These are phyloP conservation scores for Rhinocladiella mackenziei DNA, from an alignment of 2,329 filamentous ascomycete species.

Conservation along the genomic window DNA sequence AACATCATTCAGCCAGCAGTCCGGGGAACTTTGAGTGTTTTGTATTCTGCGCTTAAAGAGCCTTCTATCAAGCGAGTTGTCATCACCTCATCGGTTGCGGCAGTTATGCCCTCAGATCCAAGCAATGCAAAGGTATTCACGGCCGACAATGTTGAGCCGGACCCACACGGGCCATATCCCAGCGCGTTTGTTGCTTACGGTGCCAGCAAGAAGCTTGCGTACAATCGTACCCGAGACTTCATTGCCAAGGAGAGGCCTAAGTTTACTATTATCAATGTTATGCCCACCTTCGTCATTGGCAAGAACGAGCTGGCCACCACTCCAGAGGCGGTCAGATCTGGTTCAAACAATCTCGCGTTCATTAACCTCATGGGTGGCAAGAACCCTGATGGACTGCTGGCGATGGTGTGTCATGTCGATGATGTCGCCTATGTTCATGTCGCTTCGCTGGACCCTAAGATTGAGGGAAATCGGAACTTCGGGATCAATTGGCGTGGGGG, in stretches of 20 bases:
- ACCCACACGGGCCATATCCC: constrained; percentile 27
- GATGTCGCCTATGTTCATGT: constrained; percentile 35
- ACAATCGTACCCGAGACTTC: constrained; percentile 64
- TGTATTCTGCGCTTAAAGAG: constrained; percentile 57
- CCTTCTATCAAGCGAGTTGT: constrained; percentile 69
- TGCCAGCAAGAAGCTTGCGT: constrained; percentile 60
- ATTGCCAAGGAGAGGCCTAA: constrained; percentile 53
- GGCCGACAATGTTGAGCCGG: constrained; percentile 30
- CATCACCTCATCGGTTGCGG: constrained; percentile 64
- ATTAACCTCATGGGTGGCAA: constrained; percentile 11
- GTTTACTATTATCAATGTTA: constrained; percentile 60
- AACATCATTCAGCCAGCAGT: constrained; percentile 56
- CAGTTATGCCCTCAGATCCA: constrained; percentile 46
- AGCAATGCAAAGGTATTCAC: constrained; percentile 35
- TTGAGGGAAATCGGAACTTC: constrained; percentile 22
- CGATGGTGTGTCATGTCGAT: constrained; percentile 29
- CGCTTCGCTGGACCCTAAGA: constrained; percentile 26
- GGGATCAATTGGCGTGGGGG: constrained; percentile 16
- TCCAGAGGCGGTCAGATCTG: constrained; percentile 12
- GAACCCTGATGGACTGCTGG: constrained; percentile 9
- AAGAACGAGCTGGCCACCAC: constrained; percentile 32
- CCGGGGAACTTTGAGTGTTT: constrained; percentile 60
- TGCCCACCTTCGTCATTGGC: constrained; percentile 60
- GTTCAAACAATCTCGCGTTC: constrained; percentile 29
- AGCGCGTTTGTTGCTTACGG: constrained; percentile 38